Percentiles rank a stretch among this genome's conserved stretches.
These are phyloP conservation scores for Arthrobotrys sinensis DNA, from an alignment of 2,329 filamentous ascomycete species.

Conservation along the genomic window DNA sequence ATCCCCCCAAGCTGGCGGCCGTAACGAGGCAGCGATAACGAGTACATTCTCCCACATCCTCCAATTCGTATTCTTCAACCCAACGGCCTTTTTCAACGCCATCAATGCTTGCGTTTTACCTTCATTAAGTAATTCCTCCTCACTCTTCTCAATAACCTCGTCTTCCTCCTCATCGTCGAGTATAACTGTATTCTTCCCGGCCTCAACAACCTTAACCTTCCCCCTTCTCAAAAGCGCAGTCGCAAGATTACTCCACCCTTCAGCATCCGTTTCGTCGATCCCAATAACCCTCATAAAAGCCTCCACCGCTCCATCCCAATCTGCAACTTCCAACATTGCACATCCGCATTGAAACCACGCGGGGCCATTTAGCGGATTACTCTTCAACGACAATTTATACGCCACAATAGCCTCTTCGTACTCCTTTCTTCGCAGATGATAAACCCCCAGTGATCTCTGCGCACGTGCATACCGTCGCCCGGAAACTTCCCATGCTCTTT, in stretches of 20 bases:
- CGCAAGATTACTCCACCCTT: conserved; percentile 95
- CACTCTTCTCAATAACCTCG: conserved; percentile 65
- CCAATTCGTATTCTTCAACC: conserved; percentile 86
- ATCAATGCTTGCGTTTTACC: conserved; percentile 72
- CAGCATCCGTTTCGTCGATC: conserved; percentile 87
- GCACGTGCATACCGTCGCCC: conserved; percentile 85
- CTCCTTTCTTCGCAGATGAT: conserved; percentile 79
- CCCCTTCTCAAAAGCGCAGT: conserved; percentile 80
- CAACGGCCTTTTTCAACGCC: conserved; percentile 89
- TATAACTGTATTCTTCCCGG: conserved; percentile 57
- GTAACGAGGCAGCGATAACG: conserved; percentile 83
- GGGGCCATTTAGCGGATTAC: conserved; percentile 84
- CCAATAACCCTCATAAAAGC: conserved; percentile 87
- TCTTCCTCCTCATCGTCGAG: conserved; percentile 64
- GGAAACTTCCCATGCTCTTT: conserved; percentile 89
- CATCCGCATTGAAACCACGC: conserved; percentile 94
- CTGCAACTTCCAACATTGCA: conserved; percentile 82
- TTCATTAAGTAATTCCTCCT: conserved; percentile 63
- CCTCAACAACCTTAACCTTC: conserved; percentile 65
- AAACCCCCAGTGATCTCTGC: conserved; percentile 86
- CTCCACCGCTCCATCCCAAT: conserved; percentile 84
- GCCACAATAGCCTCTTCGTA: conserved; percentile 80
- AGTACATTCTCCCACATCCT: conserved; percentile 98
- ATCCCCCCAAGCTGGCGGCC: conserved; percentile 81
- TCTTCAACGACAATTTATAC: conserved; percentile 81